These are phyloP conservation scores for Antitrichia curtipendula DNA, from an alignment of 225 moss, liverwort and hornwort species.

Conservation along the genomic window DNA sequence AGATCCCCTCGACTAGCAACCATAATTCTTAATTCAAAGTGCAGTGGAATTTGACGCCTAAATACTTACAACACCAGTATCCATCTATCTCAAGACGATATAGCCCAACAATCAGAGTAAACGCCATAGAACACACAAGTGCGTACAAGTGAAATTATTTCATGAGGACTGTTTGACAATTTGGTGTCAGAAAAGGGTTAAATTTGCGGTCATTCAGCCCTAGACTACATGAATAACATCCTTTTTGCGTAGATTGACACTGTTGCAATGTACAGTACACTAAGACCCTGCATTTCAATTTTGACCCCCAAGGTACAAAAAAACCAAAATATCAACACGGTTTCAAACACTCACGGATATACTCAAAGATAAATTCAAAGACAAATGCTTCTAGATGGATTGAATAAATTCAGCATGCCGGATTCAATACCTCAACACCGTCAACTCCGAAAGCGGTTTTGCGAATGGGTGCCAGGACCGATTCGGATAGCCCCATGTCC, in stretches of 20 bases:
- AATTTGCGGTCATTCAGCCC: not conserved
- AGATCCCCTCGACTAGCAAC: not conserved
- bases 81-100: not conserved
- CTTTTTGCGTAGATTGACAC: not conserved
- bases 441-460: slow-evolving; percentile 50
- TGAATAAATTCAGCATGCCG: not conserved
- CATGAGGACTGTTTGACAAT: not conserved
- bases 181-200: not conserved
- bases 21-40: not conserved
- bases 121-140: not conserved
- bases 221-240: not conserved
- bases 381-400: not conserved
- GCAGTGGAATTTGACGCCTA: not conserved
- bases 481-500: slow-evolving; percentile 75
- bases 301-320: not conserved
- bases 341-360: not conserved
- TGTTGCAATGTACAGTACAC: not conserved
- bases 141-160: not conserved
- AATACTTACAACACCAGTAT: not conserved
- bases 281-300: not conserved
- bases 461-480: slow-evolving; percentile 71
- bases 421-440: slow-evolving; percentile 74
- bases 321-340: not conserved
- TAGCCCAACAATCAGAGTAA: not conserved
- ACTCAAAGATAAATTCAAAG: not conserved